These are phyloP conservation scores for Sherardia arvensis DNA, from an alignment of 257 asterid genomes.

Conservation along the genomic window DNA sequence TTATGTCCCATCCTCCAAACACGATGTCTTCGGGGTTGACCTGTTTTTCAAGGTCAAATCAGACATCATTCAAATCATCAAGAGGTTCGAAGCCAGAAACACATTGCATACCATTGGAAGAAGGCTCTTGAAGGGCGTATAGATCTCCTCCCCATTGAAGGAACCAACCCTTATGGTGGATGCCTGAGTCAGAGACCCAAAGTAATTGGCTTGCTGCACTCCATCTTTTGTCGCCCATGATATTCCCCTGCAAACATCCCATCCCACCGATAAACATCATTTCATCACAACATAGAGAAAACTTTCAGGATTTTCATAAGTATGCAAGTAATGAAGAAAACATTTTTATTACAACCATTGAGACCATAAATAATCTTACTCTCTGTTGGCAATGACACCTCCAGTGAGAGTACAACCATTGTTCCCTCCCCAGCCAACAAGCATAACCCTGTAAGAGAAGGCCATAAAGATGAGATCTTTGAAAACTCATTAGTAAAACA, in stretches of 20 bases:
- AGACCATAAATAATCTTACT: slow-evolving; percentile 38
- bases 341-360: not conserved
- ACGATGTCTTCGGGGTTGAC: slow-evolving; percentile 87
- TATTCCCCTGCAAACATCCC: slow-evolving; percentile 57
- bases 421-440: slow-evolving; percentile 99
- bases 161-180: slow-evolving; percentile 88
- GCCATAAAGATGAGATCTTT: not conserved
- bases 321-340: not conserved
- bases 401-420: slow-evolving; percentile 92
- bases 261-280: slow-evolving; percentile 4
- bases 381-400: slow-evolving; percentile 84
- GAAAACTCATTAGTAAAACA: not conserved
- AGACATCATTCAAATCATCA: not conserved
- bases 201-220: slow-evolving; percentile 86
- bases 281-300: not conserved
- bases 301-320: not conserved
- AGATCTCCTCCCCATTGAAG: slow-evolving; percentile 92
- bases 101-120: slow-evolving; percentile 72
- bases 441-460: slow-evolving; percentile 62
- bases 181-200: slow-evolving; percentile 93
- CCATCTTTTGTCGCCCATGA: slow-evolving; percentile 98
- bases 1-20: slow-evolving; percentile 99
- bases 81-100: not conserved
- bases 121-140: slow-evolving; percentile 93
- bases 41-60: slow-evolving; percentile 27